These are phyloP conservation scores for Kodamaea plutei DNA, from an alignment of 1,139 yeast species.

Conservation along the genomic window DNA sequence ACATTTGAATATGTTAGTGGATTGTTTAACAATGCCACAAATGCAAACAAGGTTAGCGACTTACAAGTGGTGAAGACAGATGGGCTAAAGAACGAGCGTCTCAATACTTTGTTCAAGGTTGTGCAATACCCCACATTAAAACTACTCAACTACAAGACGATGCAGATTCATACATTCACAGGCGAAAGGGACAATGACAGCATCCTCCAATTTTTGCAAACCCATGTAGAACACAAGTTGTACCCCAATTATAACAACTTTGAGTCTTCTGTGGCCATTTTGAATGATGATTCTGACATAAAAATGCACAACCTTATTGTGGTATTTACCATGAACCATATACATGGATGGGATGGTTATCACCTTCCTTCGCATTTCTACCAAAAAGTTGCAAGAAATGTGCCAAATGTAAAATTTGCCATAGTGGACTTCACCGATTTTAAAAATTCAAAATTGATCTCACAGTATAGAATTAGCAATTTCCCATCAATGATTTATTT, in stretches of 20 bases:
- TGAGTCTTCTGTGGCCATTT: conserved; percentile 12
- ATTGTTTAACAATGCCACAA: conserved; percentile 20
- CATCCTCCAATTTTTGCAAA: conserved; percentile 22
- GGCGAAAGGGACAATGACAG: conserved; percentile 22
- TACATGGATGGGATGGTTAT: conserved; percentile 30
- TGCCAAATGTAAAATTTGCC: conserved; percentile 18
- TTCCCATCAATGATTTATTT: conserved; percentile 34
- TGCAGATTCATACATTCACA: conserved; percentile 22
- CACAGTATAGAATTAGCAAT: conserved; percentile 26
- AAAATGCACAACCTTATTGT: conserved; percentile 11
- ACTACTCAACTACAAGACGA: conserved; percentile 26
- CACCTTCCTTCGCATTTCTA: conserved; percentile 34
- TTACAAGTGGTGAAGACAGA: conserved; percentile 34
- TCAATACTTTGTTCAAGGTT: conserved; percentile 25
- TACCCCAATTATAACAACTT: conserved; percentile 20
- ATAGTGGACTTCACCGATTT: conserved; percentile 24
- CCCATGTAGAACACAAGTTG: conserved; percentile 9
- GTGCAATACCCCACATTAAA: conserved; percentile 31
- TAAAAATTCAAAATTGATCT: conserved; percentile 18
- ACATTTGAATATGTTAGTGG: conserved; percentile 31
- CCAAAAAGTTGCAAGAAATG: conserved; percentile 24
- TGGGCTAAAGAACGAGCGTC: conserved; percentile 20
- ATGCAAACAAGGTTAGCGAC: conserved; percentile 1
- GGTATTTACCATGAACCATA: conserved; percentile 23
- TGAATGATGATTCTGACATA: conserved; percentile 7